These are phyloP conservation scores for Apiospora saccharicola DNA, from an alignment of 2,329 filamentous ascomycete species.

Conservation along the genomic window DNA sequence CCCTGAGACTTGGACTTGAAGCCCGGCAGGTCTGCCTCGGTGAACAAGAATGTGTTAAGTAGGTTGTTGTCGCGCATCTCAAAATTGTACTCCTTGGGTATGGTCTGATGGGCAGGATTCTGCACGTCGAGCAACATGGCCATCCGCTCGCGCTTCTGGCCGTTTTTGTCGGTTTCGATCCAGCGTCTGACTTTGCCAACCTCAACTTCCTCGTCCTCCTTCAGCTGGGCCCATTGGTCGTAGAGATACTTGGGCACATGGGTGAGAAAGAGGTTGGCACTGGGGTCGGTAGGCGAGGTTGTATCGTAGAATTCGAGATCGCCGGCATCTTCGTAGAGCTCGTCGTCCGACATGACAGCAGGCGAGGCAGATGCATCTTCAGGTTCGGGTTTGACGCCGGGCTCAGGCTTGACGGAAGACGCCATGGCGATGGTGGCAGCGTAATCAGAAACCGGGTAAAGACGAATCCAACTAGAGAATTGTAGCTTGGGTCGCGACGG, in stretches of 20 bases:
- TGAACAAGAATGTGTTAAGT: conserved; percentile 90
- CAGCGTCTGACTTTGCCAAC: conserved; percentile 76
- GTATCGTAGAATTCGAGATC: conserved; percentile 65
- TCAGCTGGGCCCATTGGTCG: conserved; percentile 78
- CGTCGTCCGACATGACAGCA: conserved; percentile 65
- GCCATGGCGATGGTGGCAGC: neutral
- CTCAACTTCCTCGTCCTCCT: conserved; percentile 82
- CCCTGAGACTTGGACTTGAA: conserved; percentile 70
- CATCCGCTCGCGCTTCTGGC: conserved; percentile 53
- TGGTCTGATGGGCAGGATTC: conserved; percentile 70
- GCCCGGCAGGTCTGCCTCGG: conserved; percentile 88
- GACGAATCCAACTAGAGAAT: too few species aligned
- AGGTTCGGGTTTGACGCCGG: conserved; percentile 58
- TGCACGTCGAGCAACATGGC: conserved; percentile 74
- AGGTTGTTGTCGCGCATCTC: conserved; percentile 70
- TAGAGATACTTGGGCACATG: conserved; percentile 82
- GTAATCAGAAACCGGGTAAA: too few species aligned
- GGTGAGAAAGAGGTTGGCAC: conserved; percentile 70
- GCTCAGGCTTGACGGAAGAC: conserved; percentile 40
- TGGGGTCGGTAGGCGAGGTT: conserved; percentile 46
- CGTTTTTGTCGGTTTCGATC: conserved; percentile 60
- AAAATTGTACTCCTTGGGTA: conserved; percentile 91
- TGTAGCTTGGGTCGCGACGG: neutral
- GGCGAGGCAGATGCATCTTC: conserved; percentile 51
- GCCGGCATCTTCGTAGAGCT: conserved; percentile 69